These are phyloP conservation scores for Fraxinus quadrangulata DNA, from an alignment of 257 asterid genomes.

Conservation along the genomic window DNA sequence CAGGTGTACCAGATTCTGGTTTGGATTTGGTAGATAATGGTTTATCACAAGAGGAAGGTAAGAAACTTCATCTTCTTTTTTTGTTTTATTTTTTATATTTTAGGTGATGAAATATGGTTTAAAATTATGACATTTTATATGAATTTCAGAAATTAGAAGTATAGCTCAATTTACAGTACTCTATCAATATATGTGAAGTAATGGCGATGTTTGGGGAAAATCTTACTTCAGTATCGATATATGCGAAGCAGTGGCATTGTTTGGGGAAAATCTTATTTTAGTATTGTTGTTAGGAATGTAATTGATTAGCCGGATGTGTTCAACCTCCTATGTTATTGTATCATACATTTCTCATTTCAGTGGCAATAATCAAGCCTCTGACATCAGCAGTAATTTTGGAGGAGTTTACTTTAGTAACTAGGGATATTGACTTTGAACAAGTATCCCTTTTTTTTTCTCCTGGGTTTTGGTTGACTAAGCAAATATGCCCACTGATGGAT, in stretches of 20 bases:
- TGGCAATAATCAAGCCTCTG: neutral
- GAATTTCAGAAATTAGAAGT: too few relatives aligned
- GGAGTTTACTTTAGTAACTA: neutral
- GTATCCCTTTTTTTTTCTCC: neutral
- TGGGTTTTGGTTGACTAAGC: neutral
- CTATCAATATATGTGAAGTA: neutral
- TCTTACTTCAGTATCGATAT: too few relatives aligned
- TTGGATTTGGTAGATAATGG: slow-evolving; percentile 31
- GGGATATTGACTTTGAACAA: neutral
- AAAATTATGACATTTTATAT: too few relatives aligned
- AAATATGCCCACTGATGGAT: neutral
- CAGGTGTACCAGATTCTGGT: slow-evolving; percentile 16
- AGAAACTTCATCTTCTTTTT: neutral
- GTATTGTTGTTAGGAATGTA: neutral
- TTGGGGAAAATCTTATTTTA: neutral
- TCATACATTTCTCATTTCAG: neutral
- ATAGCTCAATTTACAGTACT: neutral
- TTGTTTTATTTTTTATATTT: neutral
- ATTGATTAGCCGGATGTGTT: neutral
- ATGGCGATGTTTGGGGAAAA: too few relatives aligned
- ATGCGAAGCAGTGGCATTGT: neutral
- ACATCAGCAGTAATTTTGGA: neutral
- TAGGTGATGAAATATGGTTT: neutral
- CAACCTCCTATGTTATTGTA: neutral
- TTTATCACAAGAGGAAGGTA: slow-evolving; percentile 34